Evolutionary conservation across 306 rosid species (phyloP).

Genomic region (Quercus dentata): DNA sequence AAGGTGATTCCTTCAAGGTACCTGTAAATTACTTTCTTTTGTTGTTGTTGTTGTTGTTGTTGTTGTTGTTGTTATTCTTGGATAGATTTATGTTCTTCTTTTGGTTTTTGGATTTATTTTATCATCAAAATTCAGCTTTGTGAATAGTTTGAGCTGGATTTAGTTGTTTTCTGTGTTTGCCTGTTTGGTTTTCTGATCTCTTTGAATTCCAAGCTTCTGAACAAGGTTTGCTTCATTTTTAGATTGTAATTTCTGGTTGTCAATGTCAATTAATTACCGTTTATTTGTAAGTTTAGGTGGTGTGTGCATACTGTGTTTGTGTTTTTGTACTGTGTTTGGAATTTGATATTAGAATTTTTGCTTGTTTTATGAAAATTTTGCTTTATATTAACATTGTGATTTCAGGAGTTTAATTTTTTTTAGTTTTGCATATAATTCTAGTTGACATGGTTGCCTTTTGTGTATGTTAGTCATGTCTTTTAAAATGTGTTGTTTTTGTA

Average conservation of each 20-base stretch:
- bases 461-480: not conserved
- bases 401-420: not conserved
- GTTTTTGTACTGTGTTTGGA: not conserved
- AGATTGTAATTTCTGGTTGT: not conserved
- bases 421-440: not conserved
- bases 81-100: not conserved
- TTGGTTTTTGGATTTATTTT: not conserved
- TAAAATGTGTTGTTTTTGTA: not conserved
- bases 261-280: not conserved
- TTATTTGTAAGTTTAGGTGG: not conserved
- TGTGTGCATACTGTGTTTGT: not conserved
- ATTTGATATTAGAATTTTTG: not conserved
- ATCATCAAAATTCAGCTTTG: not conserved
- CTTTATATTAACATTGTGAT: not conserved
- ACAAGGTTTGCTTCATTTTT: not conserved
- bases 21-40: not conserved
- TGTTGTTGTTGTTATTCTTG: not conserved
- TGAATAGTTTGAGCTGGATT: not conserved
- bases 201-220: not conserved
- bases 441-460: not conserved
- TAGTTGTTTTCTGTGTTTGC: not conserved
- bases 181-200: not conserved
- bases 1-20: conserved; percentile 84
- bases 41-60: not conserved
- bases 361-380: not conserved